Evolutionary conservation across 1,284 basidiomycete species (phyloP).

Genomic region (Trichosporon sp.): DNA sequence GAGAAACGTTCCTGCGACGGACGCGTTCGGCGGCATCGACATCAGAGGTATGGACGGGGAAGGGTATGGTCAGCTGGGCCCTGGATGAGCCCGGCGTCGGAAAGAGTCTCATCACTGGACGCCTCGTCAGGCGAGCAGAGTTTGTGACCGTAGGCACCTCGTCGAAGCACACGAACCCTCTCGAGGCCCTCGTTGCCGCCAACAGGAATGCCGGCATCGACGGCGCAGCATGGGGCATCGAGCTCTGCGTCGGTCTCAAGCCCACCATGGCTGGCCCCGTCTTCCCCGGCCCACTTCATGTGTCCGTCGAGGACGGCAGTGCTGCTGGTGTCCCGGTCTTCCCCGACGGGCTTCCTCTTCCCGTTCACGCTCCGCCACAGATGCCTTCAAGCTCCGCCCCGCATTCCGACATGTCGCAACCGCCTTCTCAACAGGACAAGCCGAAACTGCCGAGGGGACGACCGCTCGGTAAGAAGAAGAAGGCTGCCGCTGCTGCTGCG

Average conservation of each 20-base stretch:
- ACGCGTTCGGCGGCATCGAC: slow-evolving; percentile 34
- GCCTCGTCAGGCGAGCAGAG: slow-evolving; percentile 35
- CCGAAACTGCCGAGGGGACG: slow-evolving; percentile 7
- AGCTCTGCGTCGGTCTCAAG: slow-evolving; percentile 47
- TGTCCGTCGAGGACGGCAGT: slow-evolving; percentile 27
- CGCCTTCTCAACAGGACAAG: background rate
- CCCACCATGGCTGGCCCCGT: slow-evolving; percentile 23
- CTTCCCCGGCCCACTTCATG: slow-evolving; percentile 30
- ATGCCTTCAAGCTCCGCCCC: slow-evolving; percentile 19
- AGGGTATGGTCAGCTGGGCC: slow-evolving; percentile 51
- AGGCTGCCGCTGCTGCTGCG: background rate
- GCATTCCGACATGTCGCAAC: background rate
- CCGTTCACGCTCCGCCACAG: background rate
- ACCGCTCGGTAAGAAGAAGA: slow-evolving; percentile 12
- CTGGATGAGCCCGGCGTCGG: slow-evolving; percentile 47
- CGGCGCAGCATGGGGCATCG: slow-evolving; percentile 47
- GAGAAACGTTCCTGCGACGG: slow-evolving; percentile 48
- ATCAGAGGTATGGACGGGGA: slow-evolving; percentile 52
- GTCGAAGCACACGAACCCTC: slow-evolving; percentile 32
- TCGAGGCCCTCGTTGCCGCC: slow-evolving; percentile 44
- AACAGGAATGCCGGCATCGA: slow-evolving; percentile 21
- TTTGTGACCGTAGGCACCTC: slow-evolving; percentile 6
- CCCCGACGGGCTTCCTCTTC: slow-evolving; percentile 15
- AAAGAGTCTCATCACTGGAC: slow-evolving; percentile 53
- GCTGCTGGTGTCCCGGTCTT: background rate